These are phyloP conservation scores for Penicillium verrucosum DNA, from an alignment of 2,329 filamentous ascomycete genomes.

Conservation along the genomic window DNA sequence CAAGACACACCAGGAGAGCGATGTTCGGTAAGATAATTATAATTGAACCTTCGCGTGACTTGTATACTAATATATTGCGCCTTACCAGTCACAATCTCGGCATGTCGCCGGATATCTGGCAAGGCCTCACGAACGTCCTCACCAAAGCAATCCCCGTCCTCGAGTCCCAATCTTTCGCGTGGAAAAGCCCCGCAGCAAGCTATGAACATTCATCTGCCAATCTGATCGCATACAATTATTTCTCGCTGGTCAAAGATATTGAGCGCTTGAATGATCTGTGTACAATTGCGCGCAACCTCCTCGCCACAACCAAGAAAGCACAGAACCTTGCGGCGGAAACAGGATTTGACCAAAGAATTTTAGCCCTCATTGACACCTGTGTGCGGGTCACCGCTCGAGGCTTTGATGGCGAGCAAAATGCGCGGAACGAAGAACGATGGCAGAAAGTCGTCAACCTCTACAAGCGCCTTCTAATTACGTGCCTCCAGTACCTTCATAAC, in stretches of 20 bases:
- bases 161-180: conserved; percentile 60
- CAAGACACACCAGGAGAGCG: conserved; percentile 55
- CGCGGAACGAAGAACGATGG: conserved; percentile 62
- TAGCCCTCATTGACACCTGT: conserved; percentile 61
- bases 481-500: conserved; percentile 65
- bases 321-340: conserved; percentile 62
- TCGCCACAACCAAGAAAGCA: conserved; percentile 58
- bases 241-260: conserved; percentile 58
- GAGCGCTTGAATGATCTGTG: conserved; percentile 62
- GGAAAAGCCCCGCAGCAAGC: conserved; percentile 56
- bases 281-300: conserved; percentile 59
- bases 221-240: conserved; percentile 59
- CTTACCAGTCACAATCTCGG: conserved; percentile 53
- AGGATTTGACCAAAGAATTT: conserved; percentile 59
- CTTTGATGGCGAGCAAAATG: conserved; percentile 62
- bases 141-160: conserved; percentile 60
- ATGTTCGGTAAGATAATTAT: conserved; percentile 46
- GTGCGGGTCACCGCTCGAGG: conserved; percentile 62
- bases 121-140: conserved; percentile 56
- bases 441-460: conserved; percentile 64
- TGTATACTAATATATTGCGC: conserved; percentile 3
- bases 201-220: conserved; percentile 59
- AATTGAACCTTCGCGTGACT: not conserved
- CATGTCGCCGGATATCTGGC: conserved; percentile 56
- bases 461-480: conserved; percentile 63